These are phyloP conservation scores for Leptosphaerulina australis DNA, from an alignment of 2,329 filamentous ascomycete species.

Conservation along the genomic window DNA sequence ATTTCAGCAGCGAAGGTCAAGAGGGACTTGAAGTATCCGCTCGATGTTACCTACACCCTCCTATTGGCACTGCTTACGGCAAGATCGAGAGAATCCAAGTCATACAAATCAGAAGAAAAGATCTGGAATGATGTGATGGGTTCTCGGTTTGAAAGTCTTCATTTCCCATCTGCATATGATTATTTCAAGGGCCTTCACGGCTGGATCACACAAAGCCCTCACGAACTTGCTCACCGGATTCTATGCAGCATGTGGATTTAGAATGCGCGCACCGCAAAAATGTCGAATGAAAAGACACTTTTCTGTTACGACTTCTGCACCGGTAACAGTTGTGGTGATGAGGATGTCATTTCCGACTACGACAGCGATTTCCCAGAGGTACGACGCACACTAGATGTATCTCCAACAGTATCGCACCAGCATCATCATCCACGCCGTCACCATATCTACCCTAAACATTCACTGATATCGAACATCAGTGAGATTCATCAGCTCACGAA, in stretches of 20 bases:
- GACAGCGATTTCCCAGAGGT: background rate
- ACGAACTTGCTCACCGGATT: background rate
- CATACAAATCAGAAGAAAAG: background rate
- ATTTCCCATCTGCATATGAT: conserved; percentile 3
- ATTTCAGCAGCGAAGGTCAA: background rate
- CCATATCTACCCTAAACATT: background rate
- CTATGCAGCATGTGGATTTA: background rate
- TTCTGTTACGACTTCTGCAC: background rate
- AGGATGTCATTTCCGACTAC: background rate
- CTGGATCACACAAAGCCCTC: conserved; percentile 1
- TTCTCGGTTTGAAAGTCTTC: conserved; percentile 1
- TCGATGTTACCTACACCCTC: conserved; percentile 1
- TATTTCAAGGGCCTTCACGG: background rate
- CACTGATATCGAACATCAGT: too few relatives aligned
- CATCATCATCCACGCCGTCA: background rate
- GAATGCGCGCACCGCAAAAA: conserved; percentile 1
- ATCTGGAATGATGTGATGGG: conserved; percentile 8
- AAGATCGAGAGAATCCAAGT: background rate
- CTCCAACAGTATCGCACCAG: background rate
- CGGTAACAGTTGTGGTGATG: background rate
- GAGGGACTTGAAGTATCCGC: conserved; percentile 4
- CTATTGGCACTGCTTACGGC: conserved; percentile 1
- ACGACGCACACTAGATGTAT: background rate
- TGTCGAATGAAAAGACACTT: background rate
- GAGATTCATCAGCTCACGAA: too few relatives aligned